These are phyloP conservation scores for Aureobasidium sp. DNA, from an alignment of 2,329 filamentous ascomycete species.

Conservation along the genomic window DNA sequence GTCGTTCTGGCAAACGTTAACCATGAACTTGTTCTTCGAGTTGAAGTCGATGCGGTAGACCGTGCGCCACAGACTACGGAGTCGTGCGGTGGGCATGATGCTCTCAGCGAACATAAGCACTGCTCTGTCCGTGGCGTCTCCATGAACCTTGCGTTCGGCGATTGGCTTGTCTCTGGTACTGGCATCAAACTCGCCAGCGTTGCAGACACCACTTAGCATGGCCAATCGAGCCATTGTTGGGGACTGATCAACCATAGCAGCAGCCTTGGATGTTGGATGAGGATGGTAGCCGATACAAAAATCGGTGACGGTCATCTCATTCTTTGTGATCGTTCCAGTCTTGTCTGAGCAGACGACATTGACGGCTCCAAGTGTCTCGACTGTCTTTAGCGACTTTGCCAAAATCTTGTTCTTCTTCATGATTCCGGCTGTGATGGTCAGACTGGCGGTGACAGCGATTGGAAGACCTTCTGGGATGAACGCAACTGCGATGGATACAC, in stretches of 20 bases:
- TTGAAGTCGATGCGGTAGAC: conserved; percentile 68
- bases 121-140: conserved; percentile 71
- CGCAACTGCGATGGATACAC: conserved; percentile 58
- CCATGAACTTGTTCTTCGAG: conserved; percentile 79
- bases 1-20: conserved; percentile 50
- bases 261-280: conserved; percentile 45
- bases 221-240: conserved; percentile 51
- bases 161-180: conserved; percentile 54
- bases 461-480: conserved; percentile 71
- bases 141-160: conserved; percentile 57
- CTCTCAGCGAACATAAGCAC: conserved; percentile 64
- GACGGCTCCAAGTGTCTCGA: conserved; percentile 67
- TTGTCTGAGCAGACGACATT: conserved; percentile 72
- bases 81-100: conserved; percentile 53
- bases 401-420: conserved; percentile 72
- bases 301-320: conserved; percentile 67
- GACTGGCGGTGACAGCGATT: conserved; percentile 57
- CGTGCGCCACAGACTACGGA: conserved; percentile 57
- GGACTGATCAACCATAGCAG: conserved; percentile 32
- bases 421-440: conserved; percentile 69
- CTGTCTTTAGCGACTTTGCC: conserved; percentile 73
- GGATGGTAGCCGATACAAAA: conserved; percentile 52
- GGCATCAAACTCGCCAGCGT: conserved; percentile 67
- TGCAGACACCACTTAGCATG: conserved; percentile 60
- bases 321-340: conserved; percentile 65